Base-by-base conservation (phyloP, 2,329 filamentous ascomycete species). In the Xylariales sp. region DNA sequence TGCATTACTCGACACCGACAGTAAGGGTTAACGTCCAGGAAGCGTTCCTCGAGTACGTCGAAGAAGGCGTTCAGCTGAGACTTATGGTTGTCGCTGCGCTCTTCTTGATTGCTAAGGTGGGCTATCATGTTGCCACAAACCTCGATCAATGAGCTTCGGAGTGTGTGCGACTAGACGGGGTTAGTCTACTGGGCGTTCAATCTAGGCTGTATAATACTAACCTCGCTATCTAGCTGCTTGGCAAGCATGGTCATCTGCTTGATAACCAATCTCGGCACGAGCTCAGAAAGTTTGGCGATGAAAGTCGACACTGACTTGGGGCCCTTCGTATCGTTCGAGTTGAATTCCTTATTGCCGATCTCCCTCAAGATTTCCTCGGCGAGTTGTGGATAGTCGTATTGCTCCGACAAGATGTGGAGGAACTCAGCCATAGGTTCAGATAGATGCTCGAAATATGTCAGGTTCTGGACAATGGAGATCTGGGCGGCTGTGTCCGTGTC, bases 361-460 rank as follows among this genome's bases (percentile, higher is more conserved):
- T 99, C 96, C 75, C 93, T 91, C 66, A 99, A 81, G 36, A 98
- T 93, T 78, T 99, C 96, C 78, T 97, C 96, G 4, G 94, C 91
- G 8, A 99, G 86, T 76, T 99, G 96, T 16, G 94, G 93, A 78
- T 98, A 97, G 81, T 99, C 96, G 82, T 98, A 99, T 82, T 97
- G 95, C 78, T 98, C 94, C 0, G 94, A 91, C 32, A 99, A 85
- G 75, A 98, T 99, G 75, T 98, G 93, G 4, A 99, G 83, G 75
- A 99, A 97, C 79, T 99, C 97, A 39, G 96, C 96, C 96, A 99
- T 99, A 1, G 96, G 96, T 77, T 99, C 96, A 0, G 96, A 95
- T n/a, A 99, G 83, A 80, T 99, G 96, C 81, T 99, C 96, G 75
- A 98, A 99, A 79, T 99, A 99, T 5, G 96, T 97, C 72, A 99